These are phyloP conservation scores for Talaromyces sp. DNA, from an alignment of 2,329 filamentous ascomycete species.

Conservation along the genomic window DNA sequence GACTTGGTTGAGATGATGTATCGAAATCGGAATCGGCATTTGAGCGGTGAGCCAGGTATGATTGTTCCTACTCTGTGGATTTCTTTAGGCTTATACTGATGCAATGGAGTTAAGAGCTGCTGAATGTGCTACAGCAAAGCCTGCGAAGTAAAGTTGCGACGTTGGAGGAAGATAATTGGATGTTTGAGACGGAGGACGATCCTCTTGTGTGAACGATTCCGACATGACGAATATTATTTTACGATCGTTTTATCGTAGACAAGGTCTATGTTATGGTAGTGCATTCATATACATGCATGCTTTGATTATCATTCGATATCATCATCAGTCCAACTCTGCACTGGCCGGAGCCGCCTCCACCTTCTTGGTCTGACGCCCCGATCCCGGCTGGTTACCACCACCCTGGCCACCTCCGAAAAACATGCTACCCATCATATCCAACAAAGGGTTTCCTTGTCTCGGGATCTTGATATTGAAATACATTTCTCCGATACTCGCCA, in stretches of 20 bases:
- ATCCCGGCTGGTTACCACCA: slow-evolving; percentile 44
- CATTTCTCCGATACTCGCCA: slow-evolving; percentile 89
- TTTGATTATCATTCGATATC: background rate
- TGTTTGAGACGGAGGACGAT: slow-evolving; percentile 71
- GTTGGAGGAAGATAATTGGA: slow-evolving; percentile 82
- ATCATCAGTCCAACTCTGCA: slow-evolving; percentile 43
- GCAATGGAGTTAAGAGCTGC: slow-evolving; percentile 53
- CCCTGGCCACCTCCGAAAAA: slow-evolving; percentile 70
- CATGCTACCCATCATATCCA: slow-evolving; percentile 98
- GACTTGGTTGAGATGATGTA: slow-evolving; percentile 45
- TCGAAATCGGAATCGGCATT: slow-evolving; percentile 46
- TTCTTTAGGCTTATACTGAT: background rate
- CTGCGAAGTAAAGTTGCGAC: slow-evolving; percentile 68
- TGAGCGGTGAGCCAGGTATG: slow-evolving; percentile 58
- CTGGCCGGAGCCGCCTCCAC: slow-evolving; percentile 45
- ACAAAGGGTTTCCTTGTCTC: slow-evolving; percentile 82
- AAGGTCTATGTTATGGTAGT: background rate
- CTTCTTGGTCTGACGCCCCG: slow-evolving; percentile 41
- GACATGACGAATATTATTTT: background rate
- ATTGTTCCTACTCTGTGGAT: background rate
- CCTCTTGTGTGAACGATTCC: slow-evolving; percentile 25
- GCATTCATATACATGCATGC: background rate
- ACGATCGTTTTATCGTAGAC: background rate
- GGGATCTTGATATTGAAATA: slow-evolving; percentile 92
- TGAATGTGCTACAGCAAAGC: slow-evolving; percentile 66